These are phyloP conservation scores for Alternaria ventricosa DNA, from an alignment of 2,329 filamentous ascomycete species.

Conservation along the genomic window DNA sequence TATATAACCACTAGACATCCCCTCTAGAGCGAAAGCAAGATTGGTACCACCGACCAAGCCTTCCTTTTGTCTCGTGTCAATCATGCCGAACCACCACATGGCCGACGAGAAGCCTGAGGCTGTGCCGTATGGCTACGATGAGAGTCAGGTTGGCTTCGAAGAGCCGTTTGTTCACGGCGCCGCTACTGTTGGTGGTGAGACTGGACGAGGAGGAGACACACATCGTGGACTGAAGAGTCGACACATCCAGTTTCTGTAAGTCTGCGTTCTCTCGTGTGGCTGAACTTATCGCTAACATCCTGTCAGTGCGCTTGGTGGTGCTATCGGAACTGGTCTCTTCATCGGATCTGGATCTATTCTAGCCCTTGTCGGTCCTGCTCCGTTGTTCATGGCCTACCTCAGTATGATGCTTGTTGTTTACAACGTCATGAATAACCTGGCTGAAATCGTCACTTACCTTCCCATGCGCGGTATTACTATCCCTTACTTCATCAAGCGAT, in stretches of 20 bases:
- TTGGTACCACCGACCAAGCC: conserved; percentile 1
- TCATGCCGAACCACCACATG: conserved; percentile 34
- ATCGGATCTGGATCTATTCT: conserved; percentile 46
- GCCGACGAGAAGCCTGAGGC: conserved; percentile 31
- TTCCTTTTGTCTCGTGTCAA: neutral
- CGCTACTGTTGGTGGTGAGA: conserved; percentile 36
- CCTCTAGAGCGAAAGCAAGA: neutral
- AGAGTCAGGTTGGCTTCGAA: conserved; percentile 20
- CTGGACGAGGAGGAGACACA: conserved; percentile 41
- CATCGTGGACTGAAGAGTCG: conserved; percentile 47
- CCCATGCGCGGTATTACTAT: conserved; percentile 49
- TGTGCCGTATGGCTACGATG: conserved; percentile 25
- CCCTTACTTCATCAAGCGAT: conserved; percentile 47
- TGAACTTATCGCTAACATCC: conserved; percentile 41
- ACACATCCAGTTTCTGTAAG: conserved; percentile 48
- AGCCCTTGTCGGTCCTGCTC: conserved; percentile 41
- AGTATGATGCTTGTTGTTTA: conserved; percentile 49
- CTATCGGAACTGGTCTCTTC: conserved; percentile 54
- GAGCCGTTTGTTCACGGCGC: conserved; percentile 36
- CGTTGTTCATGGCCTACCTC: conserved; percentile 47
- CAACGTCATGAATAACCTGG: conserved; percentile 51
- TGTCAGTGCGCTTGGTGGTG: conserved; percentile 65
- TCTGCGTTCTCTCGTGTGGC: neutral
- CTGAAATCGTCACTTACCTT: conserved; percentile 51
- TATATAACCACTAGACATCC: conserved; percentile 11